phyloP scores from a whole-genome alignment of 495 filamentous ascomycete genomes.

The Hyaloscypha variabilis region DNA sequence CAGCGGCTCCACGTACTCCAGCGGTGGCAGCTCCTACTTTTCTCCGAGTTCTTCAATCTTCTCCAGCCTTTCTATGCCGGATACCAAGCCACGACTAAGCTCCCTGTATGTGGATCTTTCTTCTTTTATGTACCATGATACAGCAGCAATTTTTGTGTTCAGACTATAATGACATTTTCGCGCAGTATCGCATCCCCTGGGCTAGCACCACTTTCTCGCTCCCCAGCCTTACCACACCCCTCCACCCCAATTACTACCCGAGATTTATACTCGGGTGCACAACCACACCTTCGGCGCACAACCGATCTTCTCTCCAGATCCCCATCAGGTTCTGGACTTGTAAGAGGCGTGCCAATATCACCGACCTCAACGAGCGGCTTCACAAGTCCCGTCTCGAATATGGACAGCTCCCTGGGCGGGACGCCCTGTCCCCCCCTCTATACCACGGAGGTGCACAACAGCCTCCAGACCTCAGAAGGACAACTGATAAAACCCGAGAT shows the following conservation, averaged over 20 bases:
- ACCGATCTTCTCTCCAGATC: conserved; percentile 52
- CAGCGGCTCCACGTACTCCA: conserved; percentile 24
- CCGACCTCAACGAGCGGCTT: conserved; percentile 50
- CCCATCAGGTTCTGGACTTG: conserved; percentile 43
- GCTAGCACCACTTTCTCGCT: conserved; percentile 58
- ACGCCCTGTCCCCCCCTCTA: conserved; percentile 58
- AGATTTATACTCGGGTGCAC: conserved; percentile 51
- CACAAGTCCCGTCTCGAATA: conserved; percentile 34
- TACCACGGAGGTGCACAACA: conserved; percentile 57
- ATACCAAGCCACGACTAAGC: conserved; percentile 32
- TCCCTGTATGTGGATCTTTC: conserved; percentile 29
- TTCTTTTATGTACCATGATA: conserved; percentile 3
- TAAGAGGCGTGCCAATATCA: conserved; percentile 54
- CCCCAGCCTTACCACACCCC: conserved; percentile 51
- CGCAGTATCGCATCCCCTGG: conserved; percentile 51
- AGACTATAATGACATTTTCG: conserved; percentile 34
- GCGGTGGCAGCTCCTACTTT: conserved; percentile 23
- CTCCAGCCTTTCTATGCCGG: conserved; percentile 29
- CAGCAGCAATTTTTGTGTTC: conserved; percentile 8
- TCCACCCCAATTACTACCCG: conserved; percentile 46
- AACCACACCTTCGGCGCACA: conserved; percentile 48
- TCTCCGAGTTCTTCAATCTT: conserved; percentile 19
- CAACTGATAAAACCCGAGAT: conserved; percentile 71
- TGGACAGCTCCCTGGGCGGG: conserved; percentile 34
- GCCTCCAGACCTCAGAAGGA: conserved; percentile 61